phyloP scores from a whole-genome alignment of 2,329 filamentous ascomycete species.

The Emergomyces orientalis region DNA sequence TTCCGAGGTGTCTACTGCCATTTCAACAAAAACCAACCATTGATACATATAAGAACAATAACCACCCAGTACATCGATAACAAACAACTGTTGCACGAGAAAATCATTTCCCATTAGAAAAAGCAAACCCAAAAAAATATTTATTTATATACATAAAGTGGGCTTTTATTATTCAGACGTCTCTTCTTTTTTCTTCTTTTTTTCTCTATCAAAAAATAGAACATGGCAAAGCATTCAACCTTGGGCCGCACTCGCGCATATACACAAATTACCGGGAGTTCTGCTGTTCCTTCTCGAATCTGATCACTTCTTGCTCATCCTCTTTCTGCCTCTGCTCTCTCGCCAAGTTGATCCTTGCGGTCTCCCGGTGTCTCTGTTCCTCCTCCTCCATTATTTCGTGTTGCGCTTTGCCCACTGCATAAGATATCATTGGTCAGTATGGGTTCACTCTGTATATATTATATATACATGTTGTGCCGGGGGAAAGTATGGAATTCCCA shows the following conservation, averaged over 20 bases:
- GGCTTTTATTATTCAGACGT: neutral
- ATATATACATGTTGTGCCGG: slow-evolving; percentile 9
- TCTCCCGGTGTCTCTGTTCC: neutral
- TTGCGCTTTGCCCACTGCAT: slow-evolving; percentile 22
- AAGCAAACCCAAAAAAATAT: neutral
- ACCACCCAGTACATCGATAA: neutral
- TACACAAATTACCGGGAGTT: neutral
- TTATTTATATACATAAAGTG: neutral
- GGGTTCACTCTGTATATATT: neutral
- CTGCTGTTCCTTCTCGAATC: neutral
- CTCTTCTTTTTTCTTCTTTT: neutral
- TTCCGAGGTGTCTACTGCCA: no score
- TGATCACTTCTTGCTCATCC: neutral
- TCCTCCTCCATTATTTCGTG: slow-evolving; percentile 9
- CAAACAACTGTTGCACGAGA: neutral
- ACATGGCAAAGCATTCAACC: neutral
- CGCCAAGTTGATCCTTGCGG: neutral
- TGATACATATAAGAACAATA: neutral
- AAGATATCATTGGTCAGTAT: neutral
- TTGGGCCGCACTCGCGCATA: neutral
- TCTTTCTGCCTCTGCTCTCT: neutral
- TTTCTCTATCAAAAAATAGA: neutral
- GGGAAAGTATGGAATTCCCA: slow-evolving; percentile 18
- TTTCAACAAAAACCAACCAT: no score
- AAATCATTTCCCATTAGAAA: neutral